Conservation (phyloP, 805 yeast species). For the Yamadazyma sp. region DNA sequence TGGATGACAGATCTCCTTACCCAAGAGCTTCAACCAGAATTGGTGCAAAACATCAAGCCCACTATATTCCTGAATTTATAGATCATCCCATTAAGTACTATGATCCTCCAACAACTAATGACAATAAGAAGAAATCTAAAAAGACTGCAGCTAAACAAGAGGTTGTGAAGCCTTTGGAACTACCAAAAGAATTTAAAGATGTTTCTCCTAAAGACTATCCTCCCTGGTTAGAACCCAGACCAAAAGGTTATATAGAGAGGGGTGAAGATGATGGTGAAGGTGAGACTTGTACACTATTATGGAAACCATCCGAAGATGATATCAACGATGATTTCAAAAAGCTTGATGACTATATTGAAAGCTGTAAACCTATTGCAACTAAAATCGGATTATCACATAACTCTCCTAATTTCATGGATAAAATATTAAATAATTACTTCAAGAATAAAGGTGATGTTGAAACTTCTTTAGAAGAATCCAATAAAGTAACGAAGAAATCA, state of each 20-base stretch:
- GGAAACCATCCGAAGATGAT: constrained; percentile 51
- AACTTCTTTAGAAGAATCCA: constrained; percentile 45
- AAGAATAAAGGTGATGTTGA: constrained; percentile 48
- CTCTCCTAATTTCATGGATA: constrained; percentile 83
- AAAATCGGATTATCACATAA: constrained; percentile 52
- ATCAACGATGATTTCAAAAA: constrained; percentile 21
- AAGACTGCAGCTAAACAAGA: constrained; percentile 8
- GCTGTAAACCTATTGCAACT: constrained; percentile 57
- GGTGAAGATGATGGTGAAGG: constrained; percentile 62
- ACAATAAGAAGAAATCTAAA: constrained; percentile 10
- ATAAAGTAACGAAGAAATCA: constrained; percentile 49
- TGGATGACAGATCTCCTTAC: constrained; percentile 68
- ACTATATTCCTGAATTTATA: constrained; percentile 52
- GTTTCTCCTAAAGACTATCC: constrained; percentile 50
- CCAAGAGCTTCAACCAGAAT: constrained; percentile 77
- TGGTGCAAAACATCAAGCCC: constrained; percentile 71
- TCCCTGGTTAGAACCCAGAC: constrained; percentile 74
- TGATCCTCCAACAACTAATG: constrained; percentile 32
- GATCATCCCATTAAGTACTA: constrained; percentile 67
- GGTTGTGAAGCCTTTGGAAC: constrained; percentile 23
- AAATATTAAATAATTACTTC: constrained; percentile 55
- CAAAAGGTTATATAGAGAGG: constrained; percentile 79
- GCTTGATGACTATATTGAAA: constrained; percentile 53
- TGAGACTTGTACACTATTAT: constrained; percentile 57
- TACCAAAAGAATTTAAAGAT: constrained; percentile 48